Evolutionary conservation across 305 asterid species (phyloP), one percentile per base, ranked within the genome.

Genomic region (Fraxinus angustifolia): DNA sequence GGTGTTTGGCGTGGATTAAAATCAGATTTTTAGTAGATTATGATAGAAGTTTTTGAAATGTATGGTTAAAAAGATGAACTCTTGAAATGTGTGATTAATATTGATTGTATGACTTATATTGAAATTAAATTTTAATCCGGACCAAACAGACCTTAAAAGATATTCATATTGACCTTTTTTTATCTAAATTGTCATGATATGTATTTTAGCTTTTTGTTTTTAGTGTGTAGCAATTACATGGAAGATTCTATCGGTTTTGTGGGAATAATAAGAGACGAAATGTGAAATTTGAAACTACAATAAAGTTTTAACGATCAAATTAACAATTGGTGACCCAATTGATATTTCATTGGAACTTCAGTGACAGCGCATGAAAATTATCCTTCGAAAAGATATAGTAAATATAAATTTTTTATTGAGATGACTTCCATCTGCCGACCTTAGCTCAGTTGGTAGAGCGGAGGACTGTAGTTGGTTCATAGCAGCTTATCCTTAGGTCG

Each of bases 371-470:
- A 12, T 3, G 62, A 6, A 6, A n/a, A n/a, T 6, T 53, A 1
- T 17, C 65, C 10, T 5, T 6, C 3, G 1, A 53, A 53, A 53
- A 53, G 14, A 36, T 36, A 38, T 36, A 35, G n/a, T n/a, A n/a
- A n/a, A n/a, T n/a, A n/a, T n/a, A n/a, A n/a, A n/a, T n/a, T n/a
- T n/a, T n/a, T n/a, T n/a, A n/a, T n/a, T n/a, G n/a, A n/a, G n/a
- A n/a, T n/a, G n/a, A n/a, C n/a, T n/a, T n/a, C n/a, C 23, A 53
- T 5, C 62, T 0, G 1, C 97, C 98, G 98, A 94, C 97, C 97
- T 93, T 92, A 94, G 98, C 99, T 96, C 99, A 93, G 98, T 96
- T 94, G 97, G 98, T 84, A 94, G 97, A 94, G 98, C 98, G 98
- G 99, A 92, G 92, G 98, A 96, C 97, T 96, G 97, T 92, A 96